phyloP scores from a whole-genome alignment of 2,329 filamentous ascomycete genomes.

The Leptographium flavum region DNA sequence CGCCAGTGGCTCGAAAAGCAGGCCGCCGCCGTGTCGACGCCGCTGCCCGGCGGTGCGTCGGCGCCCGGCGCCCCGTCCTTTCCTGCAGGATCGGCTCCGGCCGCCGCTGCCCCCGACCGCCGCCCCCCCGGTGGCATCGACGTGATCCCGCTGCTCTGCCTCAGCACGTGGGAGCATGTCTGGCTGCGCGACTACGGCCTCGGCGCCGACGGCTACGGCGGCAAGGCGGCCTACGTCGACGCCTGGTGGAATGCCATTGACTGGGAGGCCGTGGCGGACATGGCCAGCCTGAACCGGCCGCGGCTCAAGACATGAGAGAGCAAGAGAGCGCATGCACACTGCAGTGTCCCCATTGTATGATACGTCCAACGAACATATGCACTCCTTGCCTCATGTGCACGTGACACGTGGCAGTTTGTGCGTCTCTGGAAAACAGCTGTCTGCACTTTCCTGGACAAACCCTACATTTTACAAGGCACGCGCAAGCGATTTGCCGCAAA shows the following conservation, averaged over 20 bases:
- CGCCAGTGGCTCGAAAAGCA: constrained; percentile 26
- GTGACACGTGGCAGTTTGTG: too few species aligned
- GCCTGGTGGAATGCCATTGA: constrained; percentile 82
- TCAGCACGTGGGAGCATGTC: constrained; percentile 94
- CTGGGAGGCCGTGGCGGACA: constrained; percentile 57
- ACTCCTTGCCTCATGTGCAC: too few species aligned
- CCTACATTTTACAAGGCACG: neutral
- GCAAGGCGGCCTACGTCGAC: constrained; percentile 63
- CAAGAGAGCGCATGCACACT: too few species aligned
- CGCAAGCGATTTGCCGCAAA: too few species aligned
- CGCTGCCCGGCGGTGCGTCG: constrained; percentile 6
- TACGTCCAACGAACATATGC: too few species aligned
- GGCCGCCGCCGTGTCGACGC: constrained; percentile 15
- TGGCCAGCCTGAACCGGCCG: constrained; percentile 18
- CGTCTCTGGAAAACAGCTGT: too few species aligned
- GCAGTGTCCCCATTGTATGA: too few species aligned
- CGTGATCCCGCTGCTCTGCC: constrained; percentile 66
- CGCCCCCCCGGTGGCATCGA: constrained; percentile 53
- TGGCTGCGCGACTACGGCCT: constrained; percentile 72
- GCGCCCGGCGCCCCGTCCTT: neutral
- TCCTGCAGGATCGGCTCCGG: neutral
- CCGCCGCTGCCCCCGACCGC: constrained; percentile 12
- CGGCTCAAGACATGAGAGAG: constrained; percentile 9
- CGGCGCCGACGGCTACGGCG: constrained; percentile 40
- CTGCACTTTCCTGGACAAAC: too few species aligned